Evolutionary conservation across 1,284 basidiomycete species (phyloP).

Genomic region (Rhodofomes roseus): DNA sequence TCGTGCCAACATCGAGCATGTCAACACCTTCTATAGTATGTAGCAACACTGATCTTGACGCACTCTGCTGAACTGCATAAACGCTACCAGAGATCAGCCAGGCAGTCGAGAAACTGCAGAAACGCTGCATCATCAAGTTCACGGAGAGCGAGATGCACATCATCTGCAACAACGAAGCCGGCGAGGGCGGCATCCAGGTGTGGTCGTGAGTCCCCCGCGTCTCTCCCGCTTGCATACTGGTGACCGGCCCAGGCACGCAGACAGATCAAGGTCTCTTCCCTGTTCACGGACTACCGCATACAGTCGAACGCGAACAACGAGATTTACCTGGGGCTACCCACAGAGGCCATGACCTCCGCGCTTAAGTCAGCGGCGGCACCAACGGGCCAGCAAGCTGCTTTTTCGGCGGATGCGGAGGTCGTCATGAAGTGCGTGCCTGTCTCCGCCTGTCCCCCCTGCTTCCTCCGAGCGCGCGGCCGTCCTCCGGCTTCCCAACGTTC

Average conservation of each 20-base stretch:
- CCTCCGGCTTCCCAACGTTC: too few species aligned
- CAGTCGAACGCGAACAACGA: constrained; percentile 85
- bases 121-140: constrained; percentile 79
- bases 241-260: constrained; percentile 26
- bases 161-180: constrained; percentile 78
- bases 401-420: constrained; percentile 45
- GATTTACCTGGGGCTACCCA: constrained; percentile 69
- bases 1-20: constrained; percentile 58
- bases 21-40: constrained; percentile 56
- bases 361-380: constrained; percentile 54
- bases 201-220: constrained; percentile 72
- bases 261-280: constrained; percentile 61
- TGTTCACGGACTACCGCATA: constrained; percentile 83
- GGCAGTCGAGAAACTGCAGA: constrained; percentile 80
- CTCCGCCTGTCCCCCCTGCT: too few species aligned
- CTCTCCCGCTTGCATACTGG: background rate
- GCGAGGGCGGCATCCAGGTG: constrained; percentile 84
- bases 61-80: constrained; percentile 2
- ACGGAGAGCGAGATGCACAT: constrained; percentile 75
- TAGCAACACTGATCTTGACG: background rate
- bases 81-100: constrained; percentile 61
- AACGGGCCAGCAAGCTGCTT: constrained; percentile 12
- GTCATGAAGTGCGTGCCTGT: constrained; percentile 51
- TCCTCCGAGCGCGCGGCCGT: background rate
- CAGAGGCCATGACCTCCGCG: constrained; percentile 76